Evolutionary conservation across 345 rosid genomes (phyloP), one percentile per base, ranked within the genome.

Genomic region (Ceriops decandra): DNA sequence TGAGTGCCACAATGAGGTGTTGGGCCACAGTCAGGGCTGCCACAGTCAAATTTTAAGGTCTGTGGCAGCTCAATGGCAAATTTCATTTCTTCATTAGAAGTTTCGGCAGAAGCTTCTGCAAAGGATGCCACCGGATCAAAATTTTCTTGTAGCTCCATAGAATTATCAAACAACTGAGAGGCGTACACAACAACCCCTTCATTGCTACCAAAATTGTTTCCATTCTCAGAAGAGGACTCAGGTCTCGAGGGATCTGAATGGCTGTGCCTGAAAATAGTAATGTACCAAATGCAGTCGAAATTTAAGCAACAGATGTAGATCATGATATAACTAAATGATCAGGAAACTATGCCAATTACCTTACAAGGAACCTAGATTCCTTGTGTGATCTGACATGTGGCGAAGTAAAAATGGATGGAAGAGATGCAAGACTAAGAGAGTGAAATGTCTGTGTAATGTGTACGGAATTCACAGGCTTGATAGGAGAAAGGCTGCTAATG

Each of bases 401-500:
- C 15, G 99, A 91, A 61, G 97, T 84, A 81, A 95, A 95, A 63
- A 95, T 84, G 58, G 97, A 82, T 2, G 96, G 96, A 69, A 87
- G 85, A 11, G 96, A 86, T 52, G 90, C 59, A 67, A 95, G 87
- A 72, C 86, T 85, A 4, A 95, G 81, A 0, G 97, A 84, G 75
- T 83, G 84, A 75, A 87, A 90, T 35, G 89, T 79, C 77, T 90
- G 99, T 52, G 87, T 59, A 66, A 83, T 67, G 70, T 83, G 82
- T 47, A 73, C 52, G 20, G 99, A 87, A 74, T 83, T 91, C 57
- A 86, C 90, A 9, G 89, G 88, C 69, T 90, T 87, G 81, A 95
- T 95, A 13, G 99, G 99, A 74, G 99, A 95, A 52, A 95, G 96
- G 70, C 81, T 91, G 77, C 79, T 95, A 71, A 95, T 83, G 73